phyloP scores from a whole-genome alignment of 495 filamentous ascomycete species.

The Penicillium nucicola region DNA sequence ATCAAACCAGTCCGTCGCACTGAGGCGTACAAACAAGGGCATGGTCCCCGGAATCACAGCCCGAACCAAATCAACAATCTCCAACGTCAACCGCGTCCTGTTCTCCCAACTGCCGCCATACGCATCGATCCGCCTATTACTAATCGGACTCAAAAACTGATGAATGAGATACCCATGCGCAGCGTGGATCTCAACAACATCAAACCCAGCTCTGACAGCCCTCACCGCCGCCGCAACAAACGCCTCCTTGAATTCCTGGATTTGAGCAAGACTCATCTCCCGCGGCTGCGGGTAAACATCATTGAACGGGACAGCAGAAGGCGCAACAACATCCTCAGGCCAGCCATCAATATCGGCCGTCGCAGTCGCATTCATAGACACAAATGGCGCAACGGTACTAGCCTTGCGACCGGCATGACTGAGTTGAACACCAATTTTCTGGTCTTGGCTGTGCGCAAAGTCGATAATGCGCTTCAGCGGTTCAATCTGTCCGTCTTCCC shows the following conservation, averaged over 20 bases:
- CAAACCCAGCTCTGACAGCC: slow-evolving; percentile 53
- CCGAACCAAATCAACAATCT: slow-evolving; percentile 54
- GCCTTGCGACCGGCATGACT: slow-evolving; percentile 75
- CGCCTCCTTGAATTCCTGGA: slow-evolving; percentile 51
- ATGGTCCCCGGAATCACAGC: slow-evolving; percentile 51
- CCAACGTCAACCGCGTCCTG: slow-evolving; percentile 50
- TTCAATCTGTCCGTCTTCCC: slow-evolving; percentile 65
- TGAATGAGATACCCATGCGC: slow-evolving; percentile 63
- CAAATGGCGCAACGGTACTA: slow-evolving; percentile 59
- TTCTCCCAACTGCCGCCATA: slow-evolving; percentile 65
- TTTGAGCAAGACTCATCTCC: slow-evolving; percentile 51
- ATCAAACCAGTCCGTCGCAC: slow-evolving; percentile 58
- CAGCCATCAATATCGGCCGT: slow-evolving; percentile 57
- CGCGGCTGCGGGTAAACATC: slow-evolving; percentile 46
- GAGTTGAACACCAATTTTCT: slow-evolving; percentile 64
- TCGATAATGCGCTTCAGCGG: slow-evolving; percentile 55
- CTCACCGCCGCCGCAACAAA: slow-evolving; percentile 53
- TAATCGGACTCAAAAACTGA: slow-evolving; percentile 59
- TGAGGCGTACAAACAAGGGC: slow-evolving; percentile 63
- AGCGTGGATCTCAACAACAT: slow-evolving; percentile 54
- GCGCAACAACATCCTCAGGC: slow-evolving; percentile 54
- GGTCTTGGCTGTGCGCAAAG: slow-evolving; percentile 63
- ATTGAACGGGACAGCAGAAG: slow-evolving; percentile 49
- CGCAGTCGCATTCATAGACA: slow-evolving; percentile 35
- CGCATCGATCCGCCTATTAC: slow-evolving; percentile 57